These are phyloP conservation scores for Vigna unguiculata DNA, from an alignment of 306 rosid genomes.

Conservation along the genomic window DNA sequence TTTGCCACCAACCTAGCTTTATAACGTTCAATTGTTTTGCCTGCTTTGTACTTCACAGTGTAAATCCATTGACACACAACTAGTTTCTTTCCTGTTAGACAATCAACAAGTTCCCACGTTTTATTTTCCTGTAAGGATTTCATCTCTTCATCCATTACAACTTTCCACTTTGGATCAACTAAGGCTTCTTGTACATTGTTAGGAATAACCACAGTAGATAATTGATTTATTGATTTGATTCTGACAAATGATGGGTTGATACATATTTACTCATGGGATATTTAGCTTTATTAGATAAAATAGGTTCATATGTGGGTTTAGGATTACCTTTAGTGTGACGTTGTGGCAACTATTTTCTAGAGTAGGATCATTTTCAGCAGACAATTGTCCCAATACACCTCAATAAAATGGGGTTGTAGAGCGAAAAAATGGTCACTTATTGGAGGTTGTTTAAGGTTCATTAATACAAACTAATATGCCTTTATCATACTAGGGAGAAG, in stretches of 20 bases:
- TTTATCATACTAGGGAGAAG: too few relatives aligned
- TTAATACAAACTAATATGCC: too few relatives aligned
- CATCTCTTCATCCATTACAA: not conserved
- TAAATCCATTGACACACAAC: too few relatives aligned
- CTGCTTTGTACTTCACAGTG: not conserved
- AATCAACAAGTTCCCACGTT: not conserved
- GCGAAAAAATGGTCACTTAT: too few relatives aligned
- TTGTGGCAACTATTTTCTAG: not conserved
- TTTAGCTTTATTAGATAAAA: not conserved
- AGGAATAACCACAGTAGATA: too few relatives aligned
- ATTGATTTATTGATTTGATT: not conserved
- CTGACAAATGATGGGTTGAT: not conserved
- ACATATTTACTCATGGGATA: not conserved
- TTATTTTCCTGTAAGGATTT: not conserved
- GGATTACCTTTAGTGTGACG: conserved; percentile 8
- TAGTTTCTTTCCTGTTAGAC: not conserved
- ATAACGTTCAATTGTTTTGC: too few relatives aligned
- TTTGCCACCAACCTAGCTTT: too few relatives aligned
- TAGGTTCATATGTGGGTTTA: conserved; percentile 8
- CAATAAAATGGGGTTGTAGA: too few relatives aligned
- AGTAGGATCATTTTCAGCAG: too few relatives aligned
- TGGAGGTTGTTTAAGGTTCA: too few relatives aligned
- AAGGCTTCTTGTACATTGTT: too few relatives aligned
- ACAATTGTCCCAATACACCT: too few relatives aligned
- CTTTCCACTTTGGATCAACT: not conserved